Evolutionary conservation across 495 filamentous ascomycete species (phyloP), one percentile per base, ranked within the genome.

Genomic region (Talaromyces liani): DNA sequence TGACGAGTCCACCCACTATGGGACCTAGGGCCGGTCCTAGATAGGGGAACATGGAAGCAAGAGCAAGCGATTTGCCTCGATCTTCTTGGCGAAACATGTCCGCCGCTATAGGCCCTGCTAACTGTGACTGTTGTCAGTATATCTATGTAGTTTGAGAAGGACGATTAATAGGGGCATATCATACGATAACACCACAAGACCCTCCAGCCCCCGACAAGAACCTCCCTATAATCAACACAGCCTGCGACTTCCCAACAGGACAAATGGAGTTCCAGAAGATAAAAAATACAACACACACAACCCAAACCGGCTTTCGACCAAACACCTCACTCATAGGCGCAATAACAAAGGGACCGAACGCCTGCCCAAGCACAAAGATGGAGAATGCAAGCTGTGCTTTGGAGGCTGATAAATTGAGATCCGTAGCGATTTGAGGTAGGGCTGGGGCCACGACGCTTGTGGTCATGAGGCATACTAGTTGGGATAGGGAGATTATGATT

Each of bases 281-380:
- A 63, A 87, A 90, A 63, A 87, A 84, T 4, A 76, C 47, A 64
- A 86, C 86, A 7, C 81, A 70, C 6, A 64, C 69, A 2, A 84
- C 72, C 67, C 85, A 84, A 22, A 88, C 78, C 6, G 73, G 67
- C 67, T 78, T 82, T n/a, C 88, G 79, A 16, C 87, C 88, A 64
- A 83, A 83, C 20, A 81, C 73, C 67, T 90, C 88, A 68, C 84
- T 87, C n/a, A 90, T 66, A 0, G 88, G 87, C 0, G 80, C 84
- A 72, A 86, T 88, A 2, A 84, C 57, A 6, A 87, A 62, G 6
- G 86, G 84, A 0, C 85, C 86, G 34, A 84, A 70, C 9, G 80
- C 73, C 36, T 60, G 58, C 0, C 58, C 58, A 3, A 60, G 58
- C 22, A 60, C 58, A 29, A 60, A 60, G 20, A 60, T 60, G 6